Percentiles rank a stretch among this genome's conserved stretches.
Evolutionary conservation across 2,329 filamentous ascomycete species (phyloP).

Genomic region (Ophiostoma australiae): DNA sequence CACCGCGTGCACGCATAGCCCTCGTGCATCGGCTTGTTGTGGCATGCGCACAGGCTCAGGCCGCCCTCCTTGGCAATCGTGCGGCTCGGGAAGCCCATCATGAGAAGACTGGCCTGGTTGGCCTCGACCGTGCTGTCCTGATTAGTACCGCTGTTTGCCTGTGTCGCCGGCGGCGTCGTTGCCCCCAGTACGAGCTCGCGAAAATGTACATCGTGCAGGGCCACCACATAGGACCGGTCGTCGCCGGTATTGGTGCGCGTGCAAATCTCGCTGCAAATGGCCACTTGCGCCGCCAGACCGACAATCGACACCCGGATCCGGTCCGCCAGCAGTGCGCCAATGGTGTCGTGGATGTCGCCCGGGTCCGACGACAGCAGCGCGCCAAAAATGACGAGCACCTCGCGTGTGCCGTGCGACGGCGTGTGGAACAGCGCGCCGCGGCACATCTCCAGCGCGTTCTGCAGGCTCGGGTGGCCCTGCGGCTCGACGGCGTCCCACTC

Average conservation of each 20-base stretch:
- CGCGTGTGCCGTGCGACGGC: conserved; percentile 85
- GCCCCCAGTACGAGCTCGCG: conserved; percentile 80
- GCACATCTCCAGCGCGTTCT: conserved; percentile 95
- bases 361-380: conserved; percentile 87
- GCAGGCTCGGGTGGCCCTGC: conserved; percentile 72
- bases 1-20: conserved; percentile 92
- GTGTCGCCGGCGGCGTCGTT: conserved; percentile 83
- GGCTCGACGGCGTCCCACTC: conserved; percentile 62
- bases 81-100: conserved; percentile 97
- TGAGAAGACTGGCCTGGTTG: conserved; percentile 62
- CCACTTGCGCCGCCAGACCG: conserved; percentile 83
- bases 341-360: conserved; percentile 90
- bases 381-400: conserved; percentile 87
- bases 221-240: conserved; percentile 69
- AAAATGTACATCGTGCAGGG: conserved; percentile 81
- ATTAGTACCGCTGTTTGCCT: conserved; percentile 49
- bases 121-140: conserved; percentile 33
- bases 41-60: conserved; percentile 80
- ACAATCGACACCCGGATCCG: conserved; percentile 84
- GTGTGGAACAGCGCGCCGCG: conserved; percentile 88
- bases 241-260: conserved; percentile 67
- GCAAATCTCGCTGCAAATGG: conserved; percentile 86
- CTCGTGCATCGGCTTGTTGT: conserved; percentile 73
- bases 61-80: conserved; percentile 62
- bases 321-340: conserved; percentile 70